Conservation (phyloP, 805 yeast genomes). For the Debaryomyces hansenii region DNA sequence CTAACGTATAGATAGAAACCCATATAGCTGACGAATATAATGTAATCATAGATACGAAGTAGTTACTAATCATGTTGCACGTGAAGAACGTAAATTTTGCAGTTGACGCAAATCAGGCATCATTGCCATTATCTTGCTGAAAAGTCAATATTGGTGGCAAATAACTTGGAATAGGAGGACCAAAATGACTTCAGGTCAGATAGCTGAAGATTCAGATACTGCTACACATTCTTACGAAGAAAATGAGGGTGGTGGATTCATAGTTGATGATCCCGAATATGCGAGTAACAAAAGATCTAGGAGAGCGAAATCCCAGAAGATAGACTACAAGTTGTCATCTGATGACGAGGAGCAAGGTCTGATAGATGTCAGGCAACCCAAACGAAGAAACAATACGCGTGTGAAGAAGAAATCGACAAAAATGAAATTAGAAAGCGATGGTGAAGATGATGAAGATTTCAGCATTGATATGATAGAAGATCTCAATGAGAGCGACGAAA, state of each 20-base stretch:
- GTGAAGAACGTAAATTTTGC: background rate
- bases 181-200: background rate
- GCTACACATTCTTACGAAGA: constrained; percentile 1
- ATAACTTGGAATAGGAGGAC: background rate
- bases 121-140: background rate
- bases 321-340: constrained; percentile 25
- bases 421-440: constrained; percentile 10
- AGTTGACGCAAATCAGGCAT: background rate
- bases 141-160: background rate
- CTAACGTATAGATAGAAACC: too few relatives aligned
- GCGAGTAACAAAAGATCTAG: constrained; percentile 16
- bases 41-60: background rate
- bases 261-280: constrained; percentile 36
- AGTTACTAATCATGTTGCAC: background rate
- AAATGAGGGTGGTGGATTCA: constrained; percentile 40
- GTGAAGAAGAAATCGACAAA: constrained; percentile 3
- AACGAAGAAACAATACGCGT: constrained; percentile 5
- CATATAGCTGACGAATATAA: background rate
- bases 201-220: background rate
- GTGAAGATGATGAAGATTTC: constrained; percentile 15
- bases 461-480: constrained; percentile 10
- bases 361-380: background rate
- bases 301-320: constrained; percentile 12
- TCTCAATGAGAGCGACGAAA: constrained; percentile 30
- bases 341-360: constrained; percentile 18